These are phyloP conservation scores for Magnolia sinica DNA, from an alignment of 164 flowering plant species.

Conservation along the genomic window DNA sequence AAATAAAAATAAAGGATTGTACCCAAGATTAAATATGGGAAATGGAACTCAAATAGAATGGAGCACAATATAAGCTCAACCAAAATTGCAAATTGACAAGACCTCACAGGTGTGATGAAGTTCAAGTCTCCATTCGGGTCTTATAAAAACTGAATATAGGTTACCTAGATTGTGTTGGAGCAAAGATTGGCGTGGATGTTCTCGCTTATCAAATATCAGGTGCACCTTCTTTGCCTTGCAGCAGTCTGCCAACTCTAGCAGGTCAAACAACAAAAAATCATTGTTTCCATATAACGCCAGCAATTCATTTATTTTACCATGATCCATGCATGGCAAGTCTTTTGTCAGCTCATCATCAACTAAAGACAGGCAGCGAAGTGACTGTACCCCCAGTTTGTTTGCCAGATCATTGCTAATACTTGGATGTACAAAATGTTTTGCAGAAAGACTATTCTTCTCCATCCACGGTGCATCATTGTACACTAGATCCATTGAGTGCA, in stretches of 20 bases:
- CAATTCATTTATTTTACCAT: slow-evolving; percentile 57
- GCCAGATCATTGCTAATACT: slow-evolving; percentile 81
- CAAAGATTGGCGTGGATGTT: slow-evolving; percentile 75
- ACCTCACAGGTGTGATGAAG: not conserved
- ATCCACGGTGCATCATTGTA: slow-evolving; percentile 99
- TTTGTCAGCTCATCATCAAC: slow-evolving; percentile 83
- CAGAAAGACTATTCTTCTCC: slow-evolving; percentile 47
- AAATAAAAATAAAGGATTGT: not conserved
- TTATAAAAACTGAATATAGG: not conserved
- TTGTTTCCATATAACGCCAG: slow-evolving; percentile 52
- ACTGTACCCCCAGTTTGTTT: slow-evolving; percentile 68
- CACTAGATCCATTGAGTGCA: slow-evolving; percentile 54
- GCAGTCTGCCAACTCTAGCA: slow-evolving; percentile 95
- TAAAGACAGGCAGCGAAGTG: slow-evolving; percentile 78
- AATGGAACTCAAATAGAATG: not conserved
- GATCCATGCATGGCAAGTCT: slow-evolving; percentile 92
- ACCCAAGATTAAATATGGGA: not conserved
- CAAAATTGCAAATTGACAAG: not conserved
- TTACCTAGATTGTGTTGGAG: slow-evolving; percentile 91
- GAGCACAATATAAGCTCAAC: not conserved
- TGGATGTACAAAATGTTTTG: slow-evolving; percentile 69
- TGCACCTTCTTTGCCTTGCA: slow-evolving; percentile 81
- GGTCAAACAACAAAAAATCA: slow-evolving; percentile 77
- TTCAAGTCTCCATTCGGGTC: not conserved
- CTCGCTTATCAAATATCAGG: slow-evolving; percentile 77